A percentile compares a stretch with the other conserved stretches of the same genome.
These are phyloP conservation scores for Talaromyces verruculosus DNA, from an alignment of 2,329 filamentous ascomycete genomes.

Conservation along the genomic window DNA sequence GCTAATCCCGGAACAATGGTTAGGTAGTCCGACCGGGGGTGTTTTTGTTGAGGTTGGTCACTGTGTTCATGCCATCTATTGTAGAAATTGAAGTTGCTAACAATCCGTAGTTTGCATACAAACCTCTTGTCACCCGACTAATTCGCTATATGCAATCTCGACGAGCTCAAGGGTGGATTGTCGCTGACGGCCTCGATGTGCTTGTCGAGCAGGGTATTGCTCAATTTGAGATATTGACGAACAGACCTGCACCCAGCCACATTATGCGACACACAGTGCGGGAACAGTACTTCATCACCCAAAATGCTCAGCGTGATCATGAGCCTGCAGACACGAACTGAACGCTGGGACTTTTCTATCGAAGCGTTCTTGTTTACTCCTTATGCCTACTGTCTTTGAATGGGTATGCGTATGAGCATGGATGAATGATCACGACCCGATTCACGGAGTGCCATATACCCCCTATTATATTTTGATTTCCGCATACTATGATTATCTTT, in stretches of 20 bases:
- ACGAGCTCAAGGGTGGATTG: conserved; percentile 41
- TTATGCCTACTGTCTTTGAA: not conserved
- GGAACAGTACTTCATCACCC: conserved; percentile 14
- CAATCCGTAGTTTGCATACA: conserved; percentile 39
- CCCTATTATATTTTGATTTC: not conserved
- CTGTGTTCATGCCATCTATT: not conserved
- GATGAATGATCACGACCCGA: not conserved
- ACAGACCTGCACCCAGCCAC: conserved; percentile 37
- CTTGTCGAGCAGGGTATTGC: conserved; percentile 44
- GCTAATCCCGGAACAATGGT: conserved; percentile 38
- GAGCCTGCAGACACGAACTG: not conserved
- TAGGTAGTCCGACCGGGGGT: conserved; percentile 41
- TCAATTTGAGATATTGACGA: conserved; percentile 43
- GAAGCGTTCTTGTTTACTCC: not conserved
- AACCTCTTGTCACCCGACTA: conserved; percentile 40
- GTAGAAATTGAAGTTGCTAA: not conserved
- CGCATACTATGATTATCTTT: not conserved
- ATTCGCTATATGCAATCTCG: conserved; percentile 38
- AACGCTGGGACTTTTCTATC: not conserved
- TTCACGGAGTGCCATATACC: not conserved
- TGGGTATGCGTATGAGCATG: not conserved
- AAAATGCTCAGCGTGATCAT: not conserved
- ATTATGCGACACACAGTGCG: conserved; percentile 32
- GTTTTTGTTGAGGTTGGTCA: conserved; percentile 42
- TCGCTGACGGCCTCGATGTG: conserved; percentile 41